phyloP scores from a whole-genome alignment of 495 filamentous ascomycete genomes.

The Podospora tetraspora region DNA sequence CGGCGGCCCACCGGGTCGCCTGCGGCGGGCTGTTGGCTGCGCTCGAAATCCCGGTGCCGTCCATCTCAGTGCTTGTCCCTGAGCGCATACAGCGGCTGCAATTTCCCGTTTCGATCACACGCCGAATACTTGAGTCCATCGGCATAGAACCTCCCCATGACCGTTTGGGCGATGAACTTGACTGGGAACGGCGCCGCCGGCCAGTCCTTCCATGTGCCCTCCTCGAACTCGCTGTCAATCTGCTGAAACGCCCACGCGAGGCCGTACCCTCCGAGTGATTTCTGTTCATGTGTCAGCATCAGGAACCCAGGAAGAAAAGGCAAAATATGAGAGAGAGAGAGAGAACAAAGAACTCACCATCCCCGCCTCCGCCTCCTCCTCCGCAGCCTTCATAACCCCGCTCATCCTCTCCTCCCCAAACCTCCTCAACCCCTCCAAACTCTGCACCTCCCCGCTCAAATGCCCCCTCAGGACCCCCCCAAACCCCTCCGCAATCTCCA shows the following conservation, averaged over 20 bases:
- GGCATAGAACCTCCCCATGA: slow-evolving; percentile 26
- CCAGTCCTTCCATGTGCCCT: slow-evolving; percentile 29
- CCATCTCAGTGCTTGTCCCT: background rate
- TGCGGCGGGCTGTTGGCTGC: background rate
- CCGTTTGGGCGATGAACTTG: slow-evolving; percentile 20
- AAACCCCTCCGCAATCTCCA: slow-evolving; percentile 40
- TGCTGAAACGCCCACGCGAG: slow-evolving; percentile 30
- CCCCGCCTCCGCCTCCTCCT: slow-evolving; percentile 24
- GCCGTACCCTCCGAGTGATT: slow-evolving; percentile 14
- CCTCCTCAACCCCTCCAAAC: slow-evolving; percentile 25
- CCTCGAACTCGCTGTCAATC: slow-evolving; percentile 42
- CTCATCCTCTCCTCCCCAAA: slow-evolving; percentile 34
- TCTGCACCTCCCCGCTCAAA: slow-evolving; percentile 41
- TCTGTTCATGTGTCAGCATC: slow-evolving; percentile 6
- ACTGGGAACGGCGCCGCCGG: slow-evolving; percentile 29
- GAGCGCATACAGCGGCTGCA: slow-evolving; percentile 25
- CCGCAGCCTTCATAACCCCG: slow-evolving; percentile 7
- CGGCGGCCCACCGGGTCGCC: too few species aligned
- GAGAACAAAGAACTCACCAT: slow-evolving; percentile 17
- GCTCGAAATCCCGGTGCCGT: background rate
- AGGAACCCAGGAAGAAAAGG: background rate
- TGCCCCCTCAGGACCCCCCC: slow-evolving; percentile 33
- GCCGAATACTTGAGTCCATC: slow-evolving; percentile 32
- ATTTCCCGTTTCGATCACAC: slow-evolving; percentile 24
- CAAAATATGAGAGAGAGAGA: background rate